Conservation (phyloP, 805 yeast species). For the Schwanniomyces vanrijiae region DNA sequence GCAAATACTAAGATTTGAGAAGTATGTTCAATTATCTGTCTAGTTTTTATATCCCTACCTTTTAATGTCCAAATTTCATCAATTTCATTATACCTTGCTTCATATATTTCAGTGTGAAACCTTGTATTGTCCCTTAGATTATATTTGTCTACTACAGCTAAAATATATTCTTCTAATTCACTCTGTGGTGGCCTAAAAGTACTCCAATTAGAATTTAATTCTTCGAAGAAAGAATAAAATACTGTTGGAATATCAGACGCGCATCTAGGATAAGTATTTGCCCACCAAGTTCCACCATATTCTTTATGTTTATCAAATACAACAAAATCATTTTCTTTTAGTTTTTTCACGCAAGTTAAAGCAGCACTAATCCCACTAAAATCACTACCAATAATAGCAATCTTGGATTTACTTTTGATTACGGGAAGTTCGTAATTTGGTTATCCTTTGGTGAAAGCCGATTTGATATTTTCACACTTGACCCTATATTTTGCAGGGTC, state of each 20-base stretch:
- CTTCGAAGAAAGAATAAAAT: slow-evolving; percentile 39
- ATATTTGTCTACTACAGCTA: slow-evolving; percentile 29
- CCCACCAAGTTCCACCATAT: slow-evolving; percentile 47
- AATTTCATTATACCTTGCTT: slow-evolving; percentile 21
- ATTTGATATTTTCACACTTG: slow-evolving; percentile 23
- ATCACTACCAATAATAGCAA: slow-evolving; percentile 41
- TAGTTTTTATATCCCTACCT: slow-evolving; percentile 25
- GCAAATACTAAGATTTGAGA: slow-evolving; percentile 25
- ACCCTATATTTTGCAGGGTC: slow-evolving; percentile 32
- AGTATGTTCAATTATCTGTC: slow-evolving; percentile 30
- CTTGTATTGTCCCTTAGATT: slow-evolving; percentile 19
- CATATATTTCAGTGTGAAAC: slow-evolving; percentile 21
- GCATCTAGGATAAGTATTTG: slow-evolving; percentile 45
- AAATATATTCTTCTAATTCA: slow-evolving; percentile 42
- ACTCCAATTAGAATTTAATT: slow-evolving; percentile 36
- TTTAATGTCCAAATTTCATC: slow-evolving; percentile 27
- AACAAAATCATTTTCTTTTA: slow-evolving; percentile 28
- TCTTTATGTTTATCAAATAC: slow-evolving; percentile 39
- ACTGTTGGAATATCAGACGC: slow-evolving; percentile 44
- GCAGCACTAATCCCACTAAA: slow-evolving; percentile 37
- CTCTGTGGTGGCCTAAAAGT: slow-evolving; percentile 40
- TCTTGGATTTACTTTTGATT: slow-evolving; percentile 21
- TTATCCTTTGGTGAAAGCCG: slow-evolving; percentile 20
- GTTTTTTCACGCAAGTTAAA: slow-evolving; percentile 21
- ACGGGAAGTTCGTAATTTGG: slow-evolving; percentile 18